phyloP scores from a whole-genome alignment of 345 rosid genomes.

The Dimocarpus longan region DNA sequence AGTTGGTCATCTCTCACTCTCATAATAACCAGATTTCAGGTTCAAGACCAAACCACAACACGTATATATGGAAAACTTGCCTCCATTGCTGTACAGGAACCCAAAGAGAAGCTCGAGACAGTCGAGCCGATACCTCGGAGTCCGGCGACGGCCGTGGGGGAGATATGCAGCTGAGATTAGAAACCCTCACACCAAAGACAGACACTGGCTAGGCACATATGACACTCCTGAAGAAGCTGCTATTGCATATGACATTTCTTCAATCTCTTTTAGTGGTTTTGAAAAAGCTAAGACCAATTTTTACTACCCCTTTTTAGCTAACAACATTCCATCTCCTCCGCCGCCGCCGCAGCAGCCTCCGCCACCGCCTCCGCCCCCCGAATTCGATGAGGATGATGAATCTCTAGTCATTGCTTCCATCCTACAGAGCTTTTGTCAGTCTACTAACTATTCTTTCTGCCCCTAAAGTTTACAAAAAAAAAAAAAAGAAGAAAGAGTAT shows the following conservation, averaged over 20 bases:
- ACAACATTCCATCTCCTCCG: background rate
- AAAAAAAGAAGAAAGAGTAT: too few relatives aligned
- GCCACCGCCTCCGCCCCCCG: background rate
- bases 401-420: slow-evolving; percentile 36
- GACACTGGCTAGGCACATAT: slow-evolving; percentile 37
- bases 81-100: slow-evolving; percentile 26
- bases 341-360: background rate
- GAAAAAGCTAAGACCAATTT: slow-evolving; percentile 37
- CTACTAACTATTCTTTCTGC: slow-evolving; percentile 7
- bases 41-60: background rate
- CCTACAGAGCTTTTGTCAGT: slow-evolving; percentile 30
- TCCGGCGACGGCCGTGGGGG: slow-evolving; percentile 36
- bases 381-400: slow-evolving; percentile 25
- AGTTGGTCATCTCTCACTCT: background rate
- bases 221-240: slow-evolving; percentile 43
- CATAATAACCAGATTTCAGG: background rate
- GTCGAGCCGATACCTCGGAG: slow-evolving; percentile 34
- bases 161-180: slow-evolving; percentile 34
- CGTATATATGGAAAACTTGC: slow-evolving; percentile 27
- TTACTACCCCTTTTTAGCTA: slow-evolving; percentile 20
- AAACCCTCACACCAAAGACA: slow-evolving; percentile 31
- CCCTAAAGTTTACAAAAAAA: background rate
- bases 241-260: slow-evolving; percentile 33
- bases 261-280: slow-evolving; percentile 31
- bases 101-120: slow-evolving; percentile 34